Conservation (phyloP, 176 grass and related monocot species). For the Triticum timopheevii region DNA sequence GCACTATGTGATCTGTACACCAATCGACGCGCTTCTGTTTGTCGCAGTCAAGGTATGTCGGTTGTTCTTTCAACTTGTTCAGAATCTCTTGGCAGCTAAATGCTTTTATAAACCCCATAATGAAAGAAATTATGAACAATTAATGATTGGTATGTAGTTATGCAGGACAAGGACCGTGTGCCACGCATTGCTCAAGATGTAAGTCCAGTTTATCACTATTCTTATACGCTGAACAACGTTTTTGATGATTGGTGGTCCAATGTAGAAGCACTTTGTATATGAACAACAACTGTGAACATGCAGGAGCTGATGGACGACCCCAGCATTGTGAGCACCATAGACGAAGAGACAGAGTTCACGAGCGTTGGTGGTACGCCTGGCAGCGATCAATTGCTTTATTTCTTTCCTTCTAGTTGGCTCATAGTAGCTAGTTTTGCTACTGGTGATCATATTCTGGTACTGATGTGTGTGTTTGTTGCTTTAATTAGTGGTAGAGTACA, state of each 20-base stretch:
- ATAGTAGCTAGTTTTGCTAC: no score
- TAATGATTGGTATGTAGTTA: not conserved
- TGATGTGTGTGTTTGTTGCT: no score
- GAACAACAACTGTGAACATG: constrained; percentile 9
- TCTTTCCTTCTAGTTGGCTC: no score
- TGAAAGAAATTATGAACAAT: not conserved
- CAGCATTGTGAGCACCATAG: constrained; percentile 49
- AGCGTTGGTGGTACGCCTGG: not conserved
- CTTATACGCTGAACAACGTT: not conserved
- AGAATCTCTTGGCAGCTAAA: not conserved
- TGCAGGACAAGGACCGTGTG: constrained; percentile 68
- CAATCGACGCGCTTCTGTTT: constrained; percentile 81
- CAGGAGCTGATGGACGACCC: constrained; percentile 84
- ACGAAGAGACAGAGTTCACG: constrained; percentile 89
- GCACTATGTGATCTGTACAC: constrained; percentile 96
- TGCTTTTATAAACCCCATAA: not conserved
- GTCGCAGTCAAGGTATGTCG: constrained; percentile 64
- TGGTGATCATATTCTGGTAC: no score
- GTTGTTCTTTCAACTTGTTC: not conserved
- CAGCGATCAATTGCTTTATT: no score
- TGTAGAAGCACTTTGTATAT: not conserved
- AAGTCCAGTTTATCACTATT: constrained; percentile 35
- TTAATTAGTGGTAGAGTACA: no score
- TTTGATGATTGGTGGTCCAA: not conserved
- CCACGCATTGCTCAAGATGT: constrained; percentile 88